Conservation (phyloP, 441 rosid genomes). For the Biscutella laevigata region DNA sequence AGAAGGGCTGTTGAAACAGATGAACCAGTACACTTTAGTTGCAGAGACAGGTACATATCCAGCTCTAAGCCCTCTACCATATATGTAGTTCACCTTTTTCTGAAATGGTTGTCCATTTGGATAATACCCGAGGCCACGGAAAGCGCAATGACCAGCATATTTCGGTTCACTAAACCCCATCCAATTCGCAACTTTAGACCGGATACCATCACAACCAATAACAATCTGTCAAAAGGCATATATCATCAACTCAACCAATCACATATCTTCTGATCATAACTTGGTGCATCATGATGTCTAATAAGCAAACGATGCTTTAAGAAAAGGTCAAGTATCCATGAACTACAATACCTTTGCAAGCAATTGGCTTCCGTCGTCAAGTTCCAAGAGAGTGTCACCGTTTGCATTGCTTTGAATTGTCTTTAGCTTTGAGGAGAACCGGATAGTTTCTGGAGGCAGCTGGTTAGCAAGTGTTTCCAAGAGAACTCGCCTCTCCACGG, state of each 20-base stretch:
- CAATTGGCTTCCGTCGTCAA: conserved; percentile 49
- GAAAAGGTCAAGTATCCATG: neutral
- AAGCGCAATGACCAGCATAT: conserved; percentile 71
- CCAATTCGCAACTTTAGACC: conserved; percentile 72
- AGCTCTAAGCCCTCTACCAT: conserved; percentile 74
- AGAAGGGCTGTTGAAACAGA: conserved; percentile 75
- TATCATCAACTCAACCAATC: neutral
- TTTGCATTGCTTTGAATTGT: conserved; percentile 36
- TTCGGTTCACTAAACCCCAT: conserved; percentile 77
- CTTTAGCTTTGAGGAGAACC: conserved; percentile 58
- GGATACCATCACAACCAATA: conserved; percentile 76
- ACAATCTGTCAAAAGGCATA: conserved; percentile 45
- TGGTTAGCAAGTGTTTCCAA: conserved; percentile 64
- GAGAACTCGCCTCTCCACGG: conserved; percentile 76
- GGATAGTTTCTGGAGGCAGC: conserved; percentile 55
- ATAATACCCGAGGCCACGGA: conserved; percentile 65
- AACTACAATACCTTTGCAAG: conserved; percentile 46
- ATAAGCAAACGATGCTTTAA: neutral
- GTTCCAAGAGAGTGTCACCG: conserved; percentile 45
- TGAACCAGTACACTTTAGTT: conserved; percentile 80
- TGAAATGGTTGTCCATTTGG: conserved; percentile 65
- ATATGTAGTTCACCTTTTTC: conserved; percentile 53
- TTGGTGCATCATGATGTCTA: neutral
- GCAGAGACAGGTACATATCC: conserved; percentile 78
- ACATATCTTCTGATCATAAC: neutral